A percentile compares a stretch with the other conserved stretches of the same genome.
Evolutionary conservation across 2,329 filamentous ascomycete genomes (phyloP).

Genomic region (Ophiostoma tasmaniense): DNA sequence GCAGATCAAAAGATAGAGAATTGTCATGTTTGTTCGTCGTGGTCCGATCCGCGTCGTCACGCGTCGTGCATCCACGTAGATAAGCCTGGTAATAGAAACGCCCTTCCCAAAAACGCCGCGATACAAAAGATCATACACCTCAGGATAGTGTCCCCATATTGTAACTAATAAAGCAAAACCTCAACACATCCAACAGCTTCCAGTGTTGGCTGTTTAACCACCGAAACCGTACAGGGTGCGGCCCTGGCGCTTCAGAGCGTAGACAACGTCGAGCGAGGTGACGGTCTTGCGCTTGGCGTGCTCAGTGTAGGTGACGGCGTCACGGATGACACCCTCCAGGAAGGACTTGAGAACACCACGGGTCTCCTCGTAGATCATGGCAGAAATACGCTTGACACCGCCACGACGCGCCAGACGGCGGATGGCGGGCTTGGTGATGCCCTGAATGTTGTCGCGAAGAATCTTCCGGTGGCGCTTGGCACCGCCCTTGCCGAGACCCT

Average conservation of each 20-base stretch:
- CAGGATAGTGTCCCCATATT: neutral
- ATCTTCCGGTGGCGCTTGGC: constrained; percentile 99
- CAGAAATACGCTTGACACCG: constrained; percentile 99
- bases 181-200: neutral
- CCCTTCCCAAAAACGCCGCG: constrained; percentile 16
- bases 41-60: constrained; percentile 14
- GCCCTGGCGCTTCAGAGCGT: constrained; percentile 60
- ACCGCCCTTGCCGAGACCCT: constrained; percentile 95
- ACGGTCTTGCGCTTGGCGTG: constrained; percentile 77
- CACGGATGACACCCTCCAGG: constrained; percentile 68
- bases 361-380: constrained; percentile 73
- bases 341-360: constrained; percentile 71
- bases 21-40: constrained; percentile 15
- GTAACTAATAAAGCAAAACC: constrained; percentile 7
- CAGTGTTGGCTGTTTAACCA: constrained; percentile 49
- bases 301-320: constrained; percentile 70
- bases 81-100: constrained; percentile 13
- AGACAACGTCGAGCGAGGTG: constrained; percentile 60
- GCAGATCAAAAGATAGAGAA: neutral
- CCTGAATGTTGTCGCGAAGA: constrained; percentile 98
- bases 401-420: constrained; percentile 97
- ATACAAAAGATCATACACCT: constrained; percentile 13
- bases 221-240: constrained; percentile 83
- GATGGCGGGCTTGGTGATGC: constrained; percentile 97
- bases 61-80: constrained; percentile 13